Evolutionary conservation across 75 land plant genomes (phyloP), one percentile per base, ranked within the genome.

Genomic region (Chamaecyparis obtusa): DNA sequence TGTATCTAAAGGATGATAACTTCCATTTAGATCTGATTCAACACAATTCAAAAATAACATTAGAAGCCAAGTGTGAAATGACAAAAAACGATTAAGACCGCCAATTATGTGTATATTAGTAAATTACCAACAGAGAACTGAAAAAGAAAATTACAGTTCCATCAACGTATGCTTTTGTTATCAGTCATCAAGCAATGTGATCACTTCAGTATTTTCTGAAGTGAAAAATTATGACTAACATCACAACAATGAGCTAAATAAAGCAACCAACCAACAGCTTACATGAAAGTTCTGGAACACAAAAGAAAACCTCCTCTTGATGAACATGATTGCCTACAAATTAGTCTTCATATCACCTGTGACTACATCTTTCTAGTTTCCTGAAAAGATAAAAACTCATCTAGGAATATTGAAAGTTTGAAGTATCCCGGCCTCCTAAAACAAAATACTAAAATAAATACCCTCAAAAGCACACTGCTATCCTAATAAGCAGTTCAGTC

Each of bases 21-120:
- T 91, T 32, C 95, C 95, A 88, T n/a, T 87, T 71, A 2, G 36
- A 90, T 93, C 94, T 92, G 91, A 46, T 79, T 81, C 41, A 81
- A 24, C 27, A 81, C 30, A 81, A 24, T 9, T 41, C 32, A 46
- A 44, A 81, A 43, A 81, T 46, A 81, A 24, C 30, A 81, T 81
- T 81, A 81, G 48, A 43, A 81, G 44, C 41, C 48, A 81, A 81
- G 30, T 44, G 83, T 24, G 41, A 81, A 81, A 81, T 9, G 5
- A 17, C 51, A 10, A 43, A 39, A 81, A 81, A 44, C 27, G 44
- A 81, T 81, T 81, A 43, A 21, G 46, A 43, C 49, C 83, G 2
- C 27, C 83, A 44, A 3, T 81, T n/a, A 39, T 81, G 24, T 6
- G 21, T 48, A 81, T 81, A n/a, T 24, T 44, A 39, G 49, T 81